Base-by-base conservation (phyloP, 2,329 filamentous ascomycete species). In the Monilinia vaccinii-corymbosi region DNA sequence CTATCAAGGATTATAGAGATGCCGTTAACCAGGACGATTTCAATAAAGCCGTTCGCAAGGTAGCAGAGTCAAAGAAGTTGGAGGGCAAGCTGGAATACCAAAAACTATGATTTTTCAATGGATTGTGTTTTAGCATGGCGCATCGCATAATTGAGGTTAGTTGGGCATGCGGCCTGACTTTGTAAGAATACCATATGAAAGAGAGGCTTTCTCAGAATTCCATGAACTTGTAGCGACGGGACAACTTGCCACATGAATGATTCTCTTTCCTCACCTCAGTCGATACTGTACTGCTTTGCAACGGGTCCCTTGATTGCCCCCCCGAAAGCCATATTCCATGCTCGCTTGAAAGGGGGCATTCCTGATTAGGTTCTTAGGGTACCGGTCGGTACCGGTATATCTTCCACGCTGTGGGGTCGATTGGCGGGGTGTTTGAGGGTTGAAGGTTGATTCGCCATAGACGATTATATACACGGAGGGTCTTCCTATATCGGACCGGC, bases 51-150 rank as follows among this genome's bases (percentile, higher is more conserved):
- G 94, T 99, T 58, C 87, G 94, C 67, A 99, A 99, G 83, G 88
- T 99, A 67, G 91, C 89, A 18, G 94, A 99, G 76, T 82, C 90
- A 63, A 99, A 99, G 89, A 99, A 99, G 78, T 77, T 99, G 70
- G 94, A 99, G 76, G 93, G 94, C 76, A 97, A 97, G 79, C 81
- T 97, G 53, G 93, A 97, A 75, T 97, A 97, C 77, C 88, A 96
- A 83, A 96, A 96, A 78, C 79, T 96, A 77, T 96, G 86, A 68
- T 44, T 32, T 36, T 64, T 49, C 44, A 51, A 45, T 56, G 50
- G 23, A 58, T 59, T 64, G 57, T 64, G 65, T 65, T 62, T 64
- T 66, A 63, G 61, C 44, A 65, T 61, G 63, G 67, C 67, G 67
- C 65, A 64, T 66, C 45, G 53, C 53, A 61, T 56, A 69, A 60